Conservation (phyloP, 2,329 filamentous ascomycete species). For the Fusarium sp. region DNA sequence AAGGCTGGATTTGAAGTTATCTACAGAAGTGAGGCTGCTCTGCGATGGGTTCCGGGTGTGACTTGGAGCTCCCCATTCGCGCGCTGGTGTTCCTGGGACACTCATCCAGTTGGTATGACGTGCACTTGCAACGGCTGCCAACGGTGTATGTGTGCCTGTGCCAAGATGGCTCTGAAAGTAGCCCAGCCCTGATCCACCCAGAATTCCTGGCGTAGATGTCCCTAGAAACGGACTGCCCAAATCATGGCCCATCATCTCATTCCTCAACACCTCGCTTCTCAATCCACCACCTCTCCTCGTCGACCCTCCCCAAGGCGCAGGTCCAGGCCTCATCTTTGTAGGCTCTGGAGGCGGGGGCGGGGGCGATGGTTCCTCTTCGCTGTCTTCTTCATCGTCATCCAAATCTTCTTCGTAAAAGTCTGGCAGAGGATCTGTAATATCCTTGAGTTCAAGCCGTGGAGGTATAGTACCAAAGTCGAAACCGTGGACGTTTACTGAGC, state of each 20-base stretch:
- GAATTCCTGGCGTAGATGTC: slow-evolving; percentile 71
- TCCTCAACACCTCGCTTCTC: slow-evolving; percentile 52
- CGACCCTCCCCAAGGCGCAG: slow-evolving; percentile 28
- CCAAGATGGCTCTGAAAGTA: slow-evolving; percentile 86
- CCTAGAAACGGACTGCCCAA: slow-evolving; percentile 70
- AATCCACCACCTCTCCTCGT: slow-evolving; percentile 48
- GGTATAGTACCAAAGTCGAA: slow-evolving; percentile 91
- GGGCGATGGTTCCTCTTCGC: slow-evolving; percentile 51
- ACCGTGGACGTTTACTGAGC: slow-evolving; percentile 92
- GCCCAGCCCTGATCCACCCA: slow-evolving; percentile 81
- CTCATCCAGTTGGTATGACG: slow-evolving; percentile 57
- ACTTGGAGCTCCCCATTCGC: slow-evolving; percentile 33
- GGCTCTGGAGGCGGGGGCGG: slow-evolving; percentile 36
- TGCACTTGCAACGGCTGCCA: slow-evolving; percentile 83
- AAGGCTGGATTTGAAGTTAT: slow-evolving; percentile 53
- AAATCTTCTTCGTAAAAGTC: slow-evolving; percentile 94
- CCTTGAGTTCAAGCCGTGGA: slow-evolving; percentile 91
- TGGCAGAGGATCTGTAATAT: slow-evolving; percentile 93
- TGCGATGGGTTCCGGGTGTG: slow-evolving; percentile 62
- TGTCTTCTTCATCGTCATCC: slow-evolving; percentile 62
- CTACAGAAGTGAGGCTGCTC: slow-evolving; percentile 61
- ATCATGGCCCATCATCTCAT: slow-evolving; percentile 57
- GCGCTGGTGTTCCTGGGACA: slow-evolving; percentile 35
- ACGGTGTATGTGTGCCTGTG: slow-evolving; percentile 81
- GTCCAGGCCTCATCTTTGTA: slow-evolving; percentile 40